Percentiles rank a stretch among this genome's conserved stretches.
These are phyloP conservation scores for Eucalyptus curtisii DNA, from an alignment of 345 rosid genomes.

Conservation along the genomic window DNA sequence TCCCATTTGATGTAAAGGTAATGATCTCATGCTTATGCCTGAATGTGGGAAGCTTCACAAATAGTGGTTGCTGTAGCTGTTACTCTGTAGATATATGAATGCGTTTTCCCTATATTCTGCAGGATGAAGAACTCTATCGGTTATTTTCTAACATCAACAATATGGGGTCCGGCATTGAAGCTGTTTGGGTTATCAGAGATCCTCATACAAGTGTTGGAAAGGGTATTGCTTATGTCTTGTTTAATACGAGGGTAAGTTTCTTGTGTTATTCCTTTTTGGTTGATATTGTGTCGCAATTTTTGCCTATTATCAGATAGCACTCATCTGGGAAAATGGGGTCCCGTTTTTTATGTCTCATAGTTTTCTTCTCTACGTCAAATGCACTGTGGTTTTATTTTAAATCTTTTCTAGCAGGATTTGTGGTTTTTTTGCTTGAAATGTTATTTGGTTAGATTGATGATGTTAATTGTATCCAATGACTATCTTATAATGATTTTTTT, in stretches of 20 bases:
- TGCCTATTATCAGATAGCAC: not conserved
- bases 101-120: not conserved
- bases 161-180: constrained; percentile 63
- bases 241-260: constrained; percentile 67
- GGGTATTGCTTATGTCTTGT: constrained; percentile 93
- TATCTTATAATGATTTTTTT: not conserved
- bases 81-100: not conserved
- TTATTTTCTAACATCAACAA: constrained; percentile 50
- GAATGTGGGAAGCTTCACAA: not conserved
- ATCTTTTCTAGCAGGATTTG: not conserved
- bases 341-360: not conserved
- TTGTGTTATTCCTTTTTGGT: not conserved
- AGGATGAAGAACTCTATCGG: constrained; percentile 96
- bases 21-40: not conserved
- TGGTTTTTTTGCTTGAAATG: not conserved
- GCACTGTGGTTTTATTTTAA: not conserved
- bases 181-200: constrained; percentile 85
- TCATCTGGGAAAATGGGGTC: not conserved
- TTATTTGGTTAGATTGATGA: not conserved
- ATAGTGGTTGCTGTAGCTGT: not conserved
- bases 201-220: constrained; percentile 75
- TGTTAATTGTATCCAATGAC: not conserved
- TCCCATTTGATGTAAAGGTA: constrained; percentile 97
- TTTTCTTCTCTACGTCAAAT: not conserved
- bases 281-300: not conserved